Percentiles rank a stretch among this genome's conserved stretches.
These are phyloP conservation scores for Lactarius pseudohatsudake DNA, from an alignment of 768 basidiomycete species.

Conservation along the genomic window DNA sequence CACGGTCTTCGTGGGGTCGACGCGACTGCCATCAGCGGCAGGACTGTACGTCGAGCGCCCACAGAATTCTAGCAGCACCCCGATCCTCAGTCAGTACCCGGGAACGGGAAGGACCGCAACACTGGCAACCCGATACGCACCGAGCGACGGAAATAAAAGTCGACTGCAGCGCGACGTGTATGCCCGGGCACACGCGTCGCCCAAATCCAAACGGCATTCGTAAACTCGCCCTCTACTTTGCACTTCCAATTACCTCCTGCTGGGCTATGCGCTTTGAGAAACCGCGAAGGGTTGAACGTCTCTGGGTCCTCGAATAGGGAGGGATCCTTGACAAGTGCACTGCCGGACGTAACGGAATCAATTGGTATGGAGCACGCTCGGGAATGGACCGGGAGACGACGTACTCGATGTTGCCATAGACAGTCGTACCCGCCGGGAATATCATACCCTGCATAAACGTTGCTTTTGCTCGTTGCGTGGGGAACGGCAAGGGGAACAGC, in stretches of 20 bases:
- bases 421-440: constrained; percentile 19
- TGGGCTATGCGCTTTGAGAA: constrained; percentile 21
- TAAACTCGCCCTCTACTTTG: constrained; percentile 25
- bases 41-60: constrained; percentile 29
- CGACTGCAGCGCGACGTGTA: constrained; percentile 28
- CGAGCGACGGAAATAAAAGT: constrained; percentile 23
- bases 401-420: constrained; percentile 22
- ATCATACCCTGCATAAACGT: constrained; percentile 19
- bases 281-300: constrained; percentile 33
- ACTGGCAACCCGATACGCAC: constrained; percentile 3
- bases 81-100: background rate
- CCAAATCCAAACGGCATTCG: constrained; percentile 30
- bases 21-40: background rate
- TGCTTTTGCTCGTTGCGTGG: constrained; percentile 12
- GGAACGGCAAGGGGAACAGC: constrained; percentile 16
- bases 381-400: background rate
- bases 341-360: background rate
- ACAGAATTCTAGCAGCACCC: constrained; percentile 18
- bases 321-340: constrained; percentile 28
- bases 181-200: constrained; percentile 30
- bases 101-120: background rate
- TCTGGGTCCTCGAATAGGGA: constrained; percentile 30
- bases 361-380: background rate
- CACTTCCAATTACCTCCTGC: constrained; percentile 11
- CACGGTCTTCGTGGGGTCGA: constrained; percentile 4